Conservation (phyloP, 345 rosid species). For the Pistacia integerrima region DNA sequence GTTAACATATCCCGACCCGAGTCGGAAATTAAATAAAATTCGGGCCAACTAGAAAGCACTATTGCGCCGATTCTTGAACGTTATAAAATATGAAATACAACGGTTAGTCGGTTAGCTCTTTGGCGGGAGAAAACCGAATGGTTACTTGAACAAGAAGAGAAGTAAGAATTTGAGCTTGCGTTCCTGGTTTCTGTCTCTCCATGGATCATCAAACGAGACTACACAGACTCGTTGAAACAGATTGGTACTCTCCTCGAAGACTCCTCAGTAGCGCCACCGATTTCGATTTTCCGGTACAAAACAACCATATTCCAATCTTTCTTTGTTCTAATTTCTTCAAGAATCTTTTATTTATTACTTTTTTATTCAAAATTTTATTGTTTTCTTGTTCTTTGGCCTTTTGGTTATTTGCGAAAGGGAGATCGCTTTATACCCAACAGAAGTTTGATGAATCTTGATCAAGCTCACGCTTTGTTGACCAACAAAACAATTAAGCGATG, state of each 20-base stretch:
- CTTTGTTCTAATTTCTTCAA: neutral
- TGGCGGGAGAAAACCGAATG: conserved; percentile 28
- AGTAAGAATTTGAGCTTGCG: neutral
- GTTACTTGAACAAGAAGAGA: neutral
- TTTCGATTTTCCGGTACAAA: conserved; percentile 38
- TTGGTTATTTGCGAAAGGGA: conserved; percentile 32
- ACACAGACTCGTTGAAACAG: conserved; percentile 27
- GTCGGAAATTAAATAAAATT: neutral
- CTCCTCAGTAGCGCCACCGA: conserved; percentile 36
- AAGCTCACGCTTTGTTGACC: conserved; percentile 50
- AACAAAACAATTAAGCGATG: conserved; percentile 21
- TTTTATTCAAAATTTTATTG: neutral
- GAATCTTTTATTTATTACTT: neutral
- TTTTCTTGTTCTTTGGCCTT: conserved; percentile 17
- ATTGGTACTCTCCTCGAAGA: conserved; percentile 52
- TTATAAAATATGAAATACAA: conserved; percentile 7
- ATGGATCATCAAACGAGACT: conserved; percentile 35
- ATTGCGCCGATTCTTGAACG: neutral
- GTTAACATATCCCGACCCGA: too few relatives aligned
- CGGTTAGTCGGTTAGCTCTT: conserved; percentile 35
- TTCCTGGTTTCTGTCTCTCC: neutral
- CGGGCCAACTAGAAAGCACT: neutral
- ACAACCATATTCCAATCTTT: neutral
- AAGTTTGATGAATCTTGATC: conserved; percentile 66
- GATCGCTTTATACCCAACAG: conserved; percentile 52